phyloP scores from a whole-genome alignment of 2,329 filamentous ascomycete genomes.

The Pyrenophora seminiperda region DNA sequence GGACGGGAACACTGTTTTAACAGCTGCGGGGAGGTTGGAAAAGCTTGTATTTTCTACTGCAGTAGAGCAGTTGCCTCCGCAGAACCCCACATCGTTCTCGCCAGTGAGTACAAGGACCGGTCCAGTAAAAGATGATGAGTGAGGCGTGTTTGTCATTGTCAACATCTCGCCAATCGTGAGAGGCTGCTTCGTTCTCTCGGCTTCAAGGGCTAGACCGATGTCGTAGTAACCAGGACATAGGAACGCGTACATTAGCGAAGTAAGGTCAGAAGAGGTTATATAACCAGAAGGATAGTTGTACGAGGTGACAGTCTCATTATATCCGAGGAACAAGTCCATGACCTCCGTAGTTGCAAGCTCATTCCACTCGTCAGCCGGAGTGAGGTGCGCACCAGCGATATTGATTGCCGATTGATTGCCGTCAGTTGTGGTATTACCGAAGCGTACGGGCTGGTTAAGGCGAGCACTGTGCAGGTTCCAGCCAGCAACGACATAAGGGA shows the following conservation, averaged over 20 bases:
- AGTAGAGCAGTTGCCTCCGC: conserved; percentile 63
- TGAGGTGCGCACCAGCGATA: conserved; percentile 19
- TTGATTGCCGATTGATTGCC: conserved; percentile 25
- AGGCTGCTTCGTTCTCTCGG: conserved; percentile 59
- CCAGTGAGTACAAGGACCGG: conserved; percentile 66
- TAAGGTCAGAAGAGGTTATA: conserved; percentile 54
- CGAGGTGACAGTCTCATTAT: conserved; percentile 31
- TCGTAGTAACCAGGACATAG: conserved; percentile 61
- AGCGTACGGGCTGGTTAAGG: conserved; percentile 49
- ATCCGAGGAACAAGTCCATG: conserved; percentile 36
- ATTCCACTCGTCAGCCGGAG: conserved; percentile 33
- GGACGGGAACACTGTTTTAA: conserved; percentile 51
- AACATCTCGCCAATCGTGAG: conserved; percentile 64
- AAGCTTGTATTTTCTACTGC: conserved; percentile 48
- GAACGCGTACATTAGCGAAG: conserved; percentile 58
- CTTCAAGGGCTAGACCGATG: conserved; percentile 55
- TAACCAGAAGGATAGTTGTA: conserved; percentile 57
- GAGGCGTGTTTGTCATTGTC: conserved; percentile 55
- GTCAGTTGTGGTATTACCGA: conserved; percentile 38
- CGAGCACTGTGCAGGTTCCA: conserved; percentile 57
- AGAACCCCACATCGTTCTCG: conserved; percentile 59
- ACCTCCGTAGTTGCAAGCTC: conserved; percentile 39
- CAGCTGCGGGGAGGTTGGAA: conserved; percentile 54
- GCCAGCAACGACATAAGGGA: conserved; percentile 51
- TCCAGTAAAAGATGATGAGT: conserved; percentile 53